A percentile compares a stretch with the other conserved stretches of the same genome.
Evolutionary conservation across 1,284 basidiomycete species (phyloP).

Genomic region (Gyrodon tennesseensis): DNA sequence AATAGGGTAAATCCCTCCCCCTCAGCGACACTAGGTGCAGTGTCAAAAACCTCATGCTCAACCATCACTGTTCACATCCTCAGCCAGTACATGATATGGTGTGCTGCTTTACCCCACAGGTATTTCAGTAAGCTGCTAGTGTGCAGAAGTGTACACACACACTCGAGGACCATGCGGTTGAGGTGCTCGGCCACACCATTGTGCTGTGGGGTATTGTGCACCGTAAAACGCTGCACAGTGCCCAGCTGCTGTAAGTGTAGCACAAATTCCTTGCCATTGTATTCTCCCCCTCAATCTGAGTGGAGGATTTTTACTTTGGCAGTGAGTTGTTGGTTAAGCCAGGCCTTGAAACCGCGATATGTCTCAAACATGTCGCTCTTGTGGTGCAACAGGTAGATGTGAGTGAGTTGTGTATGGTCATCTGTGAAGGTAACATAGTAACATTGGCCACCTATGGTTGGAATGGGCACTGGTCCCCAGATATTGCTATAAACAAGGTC

Average conservation of each 20-base stretch:
- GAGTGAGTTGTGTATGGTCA: fast-evolving
- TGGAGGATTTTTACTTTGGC: neutral
- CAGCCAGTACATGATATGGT: neutral
- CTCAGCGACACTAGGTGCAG: neutral
- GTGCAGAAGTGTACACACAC: no score
- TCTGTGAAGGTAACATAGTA: neutral
- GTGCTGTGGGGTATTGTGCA: constrained; percentile 1
- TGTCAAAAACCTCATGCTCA: neutral
- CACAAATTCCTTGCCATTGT: neutral
- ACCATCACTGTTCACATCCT: fast-evolving
- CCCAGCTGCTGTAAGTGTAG: neutral
- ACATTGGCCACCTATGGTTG: fast-evolving
- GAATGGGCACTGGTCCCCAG: neutral
- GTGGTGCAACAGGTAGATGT: neutral
- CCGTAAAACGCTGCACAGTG: neutral
- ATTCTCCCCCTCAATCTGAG: neutral
- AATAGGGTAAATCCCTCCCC: neutral
- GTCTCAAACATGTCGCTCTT: neutral
- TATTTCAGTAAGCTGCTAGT: no score
- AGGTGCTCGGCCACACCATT: neutral
- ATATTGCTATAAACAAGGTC: neutral
- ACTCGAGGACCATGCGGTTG: neutral
- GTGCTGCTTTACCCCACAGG: neutral
- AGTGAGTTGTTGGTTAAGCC: neutral
- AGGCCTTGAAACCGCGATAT: neutral